Evolutionary conservation across 2,329 filamentous ascomycete genomes (phyloP).

Genomic region (Penicillium capsulatum): DNA sequence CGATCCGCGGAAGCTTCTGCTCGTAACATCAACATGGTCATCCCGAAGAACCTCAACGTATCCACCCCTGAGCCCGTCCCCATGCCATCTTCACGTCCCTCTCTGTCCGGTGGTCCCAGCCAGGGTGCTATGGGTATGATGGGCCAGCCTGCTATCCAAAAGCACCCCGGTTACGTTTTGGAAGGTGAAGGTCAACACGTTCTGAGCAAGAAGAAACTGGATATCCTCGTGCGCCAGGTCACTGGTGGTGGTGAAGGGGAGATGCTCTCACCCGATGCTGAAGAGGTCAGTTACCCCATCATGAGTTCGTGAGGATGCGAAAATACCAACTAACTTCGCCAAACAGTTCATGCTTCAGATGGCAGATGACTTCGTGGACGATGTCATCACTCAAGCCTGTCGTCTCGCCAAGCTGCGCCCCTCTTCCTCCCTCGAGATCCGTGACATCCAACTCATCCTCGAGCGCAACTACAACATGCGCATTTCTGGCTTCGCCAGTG

Average conservation of each 20-base stretch:
- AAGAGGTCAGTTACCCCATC: slow-evolving; percentile 67
- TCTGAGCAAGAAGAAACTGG: slow-evolving; percentile 95
- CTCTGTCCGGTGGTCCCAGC: slow-evolving; percentile 69
- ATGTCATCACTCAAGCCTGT: slow-evolving; percentile 80
- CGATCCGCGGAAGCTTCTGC: slow-evolving; percentile 38
- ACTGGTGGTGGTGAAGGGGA: slow-evolving; percentile 75
- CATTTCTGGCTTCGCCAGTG: slow-evolving; percentile 88
- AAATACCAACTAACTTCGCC: not conserved
- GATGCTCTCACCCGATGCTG: slow-evolving; percentile 81
- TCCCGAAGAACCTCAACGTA: slow-evolving; percentile 74
- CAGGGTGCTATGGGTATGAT: slow-evolving; percentile 76
- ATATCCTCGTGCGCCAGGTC: slow-evolving; percentile 90
- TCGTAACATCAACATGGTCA: slow-evolving; percentile 65
- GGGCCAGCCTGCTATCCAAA: slow-evolving; percentile 78
- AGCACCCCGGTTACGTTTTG: slow-evolving; percentile 76
- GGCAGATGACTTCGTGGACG: slow-evolving; percentile 92
- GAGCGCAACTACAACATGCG: slow-evolving; percentile 86
- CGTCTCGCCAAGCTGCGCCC: slow-evolving; percentile 89
- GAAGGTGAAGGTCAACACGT: slow-evolving; percentile 90
- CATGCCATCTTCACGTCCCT: slow-evolving; percentile 72
- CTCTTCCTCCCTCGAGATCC: slow-evolving; percentile 83
- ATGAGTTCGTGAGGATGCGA: not conserved
- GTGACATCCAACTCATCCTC: slow-evolving; percentile 76
- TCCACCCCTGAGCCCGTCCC: slow-evolving; percentile 68
- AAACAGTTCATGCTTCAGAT: slow-evolving; percentile 75